Percentiles rank a stretch among this genome's conserved stretches.
These are phyloP conservation scores for Musa schizocarpa DNA, from an alignment of 176 grass and related monocot species.

Conservation along the genomic window DNA sequence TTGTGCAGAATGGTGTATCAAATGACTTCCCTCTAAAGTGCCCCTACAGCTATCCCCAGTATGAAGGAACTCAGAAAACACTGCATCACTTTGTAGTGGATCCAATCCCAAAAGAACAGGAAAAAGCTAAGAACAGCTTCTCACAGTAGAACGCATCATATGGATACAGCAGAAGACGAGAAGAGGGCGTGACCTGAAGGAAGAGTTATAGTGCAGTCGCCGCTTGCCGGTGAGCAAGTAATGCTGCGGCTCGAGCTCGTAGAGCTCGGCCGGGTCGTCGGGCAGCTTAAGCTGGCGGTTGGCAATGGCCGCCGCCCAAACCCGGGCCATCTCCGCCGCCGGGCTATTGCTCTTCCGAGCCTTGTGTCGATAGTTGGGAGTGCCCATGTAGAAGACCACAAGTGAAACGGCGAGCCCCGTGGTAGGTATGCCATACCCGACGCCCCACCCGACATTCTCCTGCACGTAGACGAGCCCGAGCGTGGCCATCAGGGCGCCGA, in stretches of 20 bases:
- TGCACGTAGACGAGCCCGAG: constrained; percentile 58
- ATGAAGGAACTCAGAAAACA: too few species aligned
- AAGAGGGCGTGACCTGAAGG: constrained; percentile 24
- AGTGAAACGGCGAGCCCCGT: constrained; percentile 40
- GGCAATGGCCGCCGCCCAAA: constrained; percentile 23
- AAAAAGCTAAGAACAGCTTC: too few species aligned
- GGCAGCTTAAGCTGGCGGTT: constrained; percentile 21
- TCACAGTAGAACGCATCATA: neutral
- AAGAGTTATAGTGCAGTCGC: constrained; percentile 24
- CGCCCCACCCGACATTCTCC: constrained; percentile 59
- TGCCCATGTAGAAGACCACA: constrained; percentile 41
- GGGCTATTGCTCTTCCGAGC: constrained; percentile 24
- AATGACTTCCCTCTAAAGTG: too few species aligned
- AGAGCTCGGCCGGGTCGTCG: neutral
- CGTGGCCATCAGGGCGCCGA: constrained; percentile 42
- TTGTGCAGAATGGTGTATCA: too few species aligned
- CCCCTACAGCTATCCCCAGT: too few species aligned
- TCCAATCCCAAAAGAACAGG: too few species aligned
- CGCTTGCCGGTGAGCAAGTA: constrained; percentile 34
- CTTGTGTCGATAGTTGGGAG: constrained; percentile 60
- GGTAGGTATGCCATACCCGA: constrained; percentile 55
- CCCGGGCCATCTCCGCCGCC: constrained; percentile 24
- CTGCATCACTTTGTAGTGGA: too few species aligned
- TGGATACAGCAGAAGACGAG: neutral
- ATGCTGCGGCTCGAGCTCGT: constrained; percentile 33